Evolutionary conservation across 768 basidiomycete species (phyloP).

Genomic region (Phaeotremella fagi): DNA sequence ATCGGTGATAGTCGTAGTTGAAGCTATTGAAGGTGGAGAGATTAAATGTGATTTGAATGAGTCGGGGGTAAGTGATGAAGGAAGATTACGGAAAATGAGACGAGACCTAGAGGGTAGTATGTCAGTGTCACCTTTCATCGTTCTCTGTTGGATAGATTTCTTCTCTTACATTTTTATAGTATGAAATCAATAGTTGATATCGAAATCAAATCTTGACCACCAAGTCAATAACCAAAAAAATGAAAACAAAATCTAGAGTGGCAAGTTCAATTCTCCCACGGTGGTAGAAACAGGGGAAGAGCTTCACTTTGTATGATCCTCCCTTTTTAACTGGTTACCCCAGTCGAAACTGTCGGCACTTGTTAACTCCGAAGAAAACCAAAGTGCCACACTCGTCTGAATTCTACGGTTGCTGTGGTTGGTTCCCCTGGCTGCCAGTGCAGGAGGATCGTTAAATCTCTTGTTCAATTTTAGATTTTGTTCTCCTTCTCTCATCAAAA

Average conservation of each 20-base stretch:
- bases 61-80: constrained; percentile 24
- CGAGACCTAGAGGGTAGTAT: constrained; percentile 33
- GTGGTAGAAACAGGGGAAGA: background rate
- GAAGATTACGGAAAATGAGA: constrained; percentile 47
- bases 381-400: background rate
- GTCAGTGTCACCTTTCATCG: no score
- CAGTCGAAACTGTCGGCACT: background rate
- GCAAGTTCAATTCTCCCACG: background rate
- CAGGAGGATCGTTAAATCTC: no score
- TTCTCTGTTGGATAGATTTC: no score
- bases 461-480: no score
- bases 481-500: constrained; percentile 23
- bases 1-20: constrained; percentile 63
- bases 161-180: no score
- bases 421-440: no score
- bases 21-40: constrained; percentile 16
- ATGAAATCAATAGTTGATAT: no score
- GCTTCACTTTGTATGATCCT: background rate
- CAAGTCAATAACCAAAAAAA: no score
- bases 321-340: no score
- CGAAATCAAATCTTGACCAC: no score
- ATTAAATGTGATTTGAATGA: constrained; percentile 26
- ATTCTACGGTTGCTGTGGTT: no score
- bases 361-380: background rate
- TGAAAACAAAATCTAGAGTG: background rate